Percentiles rank a stretch among this genome's conserved stretches.
Conservation (phyloP, 2,329 filamentous ascomycete species). For the Fusarium ramigenum region DNA sequence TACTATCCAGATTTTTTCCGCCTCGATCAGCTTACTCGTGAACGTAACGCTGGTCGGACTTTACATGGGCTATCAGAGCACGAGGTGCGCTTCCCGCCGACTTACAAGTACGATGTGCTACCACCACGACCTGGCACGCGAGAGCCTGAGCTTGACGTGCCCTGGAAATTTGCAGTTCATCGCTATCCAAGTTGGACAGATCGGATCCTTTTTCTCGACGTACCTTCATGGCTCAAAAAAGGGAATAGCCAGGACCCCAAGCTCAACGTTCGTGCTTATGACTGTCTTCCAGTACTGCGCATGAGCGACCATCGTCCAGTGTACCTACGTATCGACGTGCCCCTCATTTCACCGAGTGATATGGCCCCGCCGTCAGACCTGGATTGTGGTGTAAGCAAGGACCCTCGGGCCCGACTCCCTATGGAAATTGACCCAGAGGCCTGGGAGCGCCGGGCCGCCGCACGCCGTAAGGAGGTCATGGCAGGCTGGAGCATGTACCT, state of each 20-base stretch:
- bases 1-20: conserved; percentile 75
- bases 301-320: conserved; percentile 91
- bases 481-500: conserved; percentile 65
- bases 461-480: conserved; percentile 56
- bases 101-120: conserved; percentile 82
- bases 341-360: conserved; percentile 59
- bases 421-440: conserved; percentile 64
- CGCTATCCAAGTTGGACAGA: conserved; percentile 96
- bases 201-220: conserved; percentile 80
- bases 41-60: conserved; percentile 74
- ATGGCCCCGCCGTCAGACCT: conserved; percentile 49
- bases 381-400: conserved; percentile 41
- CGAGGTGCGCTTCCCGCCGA: conserved; percentile 82
- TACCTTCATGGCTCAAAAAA: conserved; percentile 61
- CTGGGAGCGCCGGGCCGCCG: conserved; percentile 61
- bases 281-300: conserved; percentile 79
- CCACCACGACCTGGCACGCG: conserved; percentile 47
- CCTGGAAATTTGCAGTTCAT: conserved; percentile 70
- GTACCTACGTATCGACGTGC: conserved; percentile 74
- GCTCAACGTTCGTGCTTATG: conserved; percentile 72
- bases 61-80: conserved; percentile 83
- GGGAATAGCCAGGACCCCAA: conserved; percentile 29
- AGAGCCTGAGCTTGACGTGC: conserved; percentile 40
- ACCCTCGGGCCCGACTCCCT: conserved; percentile 58
- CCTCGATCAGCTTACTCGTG: conserved; percentile 81